Evolutionary conservation across 257 asterid species (phyloP).

Genomic region (Apocynum venetum): DNA sequence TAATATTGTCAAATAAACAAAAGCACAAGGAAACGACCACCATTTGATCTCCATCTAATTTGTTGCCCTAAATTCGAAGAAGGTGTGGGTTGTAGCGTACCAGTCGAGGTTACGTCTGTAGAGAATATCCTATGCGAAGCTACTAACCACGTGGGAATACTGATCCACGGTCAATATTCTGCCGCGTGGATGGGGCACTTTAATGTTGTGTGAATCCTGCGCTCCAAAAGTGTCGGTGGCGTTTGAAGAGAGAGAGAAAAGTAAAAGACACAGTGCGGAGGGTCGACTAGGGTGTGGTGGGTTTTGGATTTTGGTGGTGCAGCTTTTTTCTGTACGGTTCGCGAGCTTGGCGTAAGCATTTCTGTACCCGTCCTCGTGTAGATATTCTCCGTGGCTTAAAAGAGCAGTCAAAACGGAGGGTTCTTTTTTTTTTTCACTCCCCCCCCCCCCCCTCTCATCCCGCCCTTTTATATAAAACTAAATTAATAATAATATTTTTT

Average conservation of each 20-base stretch:
- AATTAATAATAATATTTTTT: no score
- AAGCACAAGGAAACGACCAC: not conserved
- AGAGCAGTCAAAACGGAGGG: no score
- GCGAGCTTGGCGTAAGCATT: slow-evolving; percentile 13
- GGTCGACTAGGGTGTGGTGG: not conserved
- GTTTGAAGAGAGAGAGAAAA: slow-evolving; percentile 15
- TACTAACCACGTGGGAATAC: slow-evolving; percentile 11
- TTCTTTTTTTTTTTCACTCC: no score
- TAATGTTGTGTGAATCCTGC: slow-evolving; percentile 17
- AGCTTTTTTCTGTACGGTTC: slow-evolving; percentile 1
- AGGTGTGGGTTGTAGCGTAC: slow-evolving; percentile 34
- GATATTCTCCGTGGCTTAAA: no score
- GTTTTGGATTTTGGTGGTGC: slow-evolving; percentile 12
- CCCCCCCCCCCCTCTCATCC: no score
- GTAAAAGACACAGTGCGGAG: slow-evolving; percentile 2
- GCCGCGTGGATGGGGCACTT: slow-evolving; percentile 22
- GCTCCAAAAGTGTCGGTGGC: slow-evolving; percentile 56
- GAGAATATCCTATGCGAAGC: not conserved
- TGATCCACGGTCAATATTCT: not conserved
- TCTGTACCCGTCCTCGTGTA: not conserved
- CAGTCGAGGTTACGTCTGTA: slow-evolving; percentile 21
- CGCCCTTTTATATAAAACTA: no score
- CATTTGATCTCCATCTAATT: not conserved
- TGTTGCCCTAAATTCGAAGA: not conserved
- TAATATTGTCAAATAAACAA: slow-evolving; percentile 21